Percentiles rank a stretch among this genome's conserved stretches.
Evolutionary conservation across 2,329 filamentous ascomycete genomes (phyloP).

Genomic region (Emericellopsis cladophorae): DNA sequence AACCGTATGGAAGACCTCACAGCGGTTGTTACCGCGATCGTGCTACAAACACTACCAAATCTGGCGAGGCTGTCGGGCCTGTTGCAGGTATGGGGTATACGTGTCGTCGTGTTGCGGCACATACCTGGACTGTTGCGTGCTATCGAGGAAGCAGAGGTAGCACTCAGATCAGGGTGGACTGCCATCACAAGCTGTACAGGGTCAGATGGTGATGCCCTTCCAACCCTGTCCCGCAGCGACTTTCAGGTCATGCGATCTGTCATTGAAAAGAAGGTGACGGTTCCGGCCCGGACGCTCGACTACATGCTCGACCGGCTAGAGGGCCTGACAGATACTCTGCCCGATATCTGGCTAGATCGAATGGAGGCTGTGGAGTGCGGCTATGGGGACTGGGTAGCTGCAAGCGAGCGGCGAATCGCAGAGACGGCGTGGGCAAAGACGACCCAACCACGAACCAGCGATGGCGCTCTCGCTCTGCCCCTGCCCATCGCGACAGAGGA

Average conservation of each 20-base stretch:
- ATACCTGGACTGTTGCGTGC: slow-evolving; percentile 56
- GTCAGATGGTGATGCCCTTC: slow-evolving; percentile 3
- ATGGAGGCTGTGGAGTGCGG: slow-evolving; percentile 69
- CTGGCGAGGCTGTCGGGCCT: slow-evolving; percentile 61
- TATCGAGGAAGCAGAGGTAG: slow-evolving; percentile 52
- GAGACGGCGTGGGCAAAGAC: slow-evolving; percentile 44
- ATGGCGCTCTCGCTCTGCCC: slow-evolving; percentile 8
- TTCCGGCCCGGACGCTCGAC: slow-evolving; percentile 64
- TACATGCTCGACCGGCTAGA: slow-evolving; percentile 79
- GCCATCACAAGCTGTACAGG: slow-evolving; percentile 28
- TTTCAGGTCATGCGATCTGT: slow-evolving; percentile 47
- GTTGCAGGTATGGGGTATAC: slow-evolving; percentile 67
- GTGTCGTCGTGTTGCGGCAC: slow-evolving; percentile 61
- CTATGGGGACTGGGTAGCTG: slow-evolving; percentile 70
- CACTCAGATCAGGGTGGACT: slow-evolving; percentile 55
- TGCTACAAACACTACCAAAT: slow-evolving; percentile 77
- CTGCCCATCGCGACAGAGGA: slow-evolving; percentile 1
- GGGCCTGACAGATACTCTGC: slow-evolving; percentile 70
- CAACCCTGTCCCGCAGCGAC: slow-evolving; percentile 26
- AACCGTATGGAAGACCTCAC: slow-evolving; percentile 78
- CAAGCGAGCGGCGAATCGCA: slow-evolving; percentile 62
- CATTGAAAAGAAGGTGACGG: slow-evolving; percentile 56
- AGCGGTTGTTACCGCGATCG: slow-evolving; percentile 79
- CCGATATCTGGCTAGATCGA: slow-evolving; percentile 75
- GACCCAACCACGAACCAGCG: background rate